Evolutionary conservation across 73 alveolate genomes (phyloP).

Genomic region (Symbiodinium natans): DNA sequence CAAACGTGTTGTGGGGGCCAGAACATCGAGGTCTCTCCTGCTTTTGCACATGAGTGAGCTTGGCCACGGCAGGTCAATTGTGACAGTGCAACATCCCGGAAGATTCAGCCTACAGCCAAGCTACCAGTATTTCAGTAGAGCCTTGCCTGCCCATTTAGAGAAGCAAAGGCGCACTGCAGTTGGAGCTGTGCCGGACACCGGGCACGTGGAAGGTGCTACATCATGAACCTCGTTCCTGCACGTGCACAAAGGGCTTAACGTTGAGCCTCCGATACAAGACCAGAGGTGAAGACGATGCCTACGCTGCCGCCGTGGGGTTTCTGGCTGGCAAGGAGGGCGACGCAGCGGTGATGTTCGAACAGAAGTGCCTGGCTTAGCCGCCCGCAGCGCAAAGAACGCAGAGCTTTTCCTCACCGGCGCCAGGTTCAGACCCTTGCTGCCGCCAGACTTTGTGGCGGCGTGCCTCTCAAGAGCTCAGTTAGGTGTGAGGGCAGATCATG

Average conservation of each 20-base stretch:
- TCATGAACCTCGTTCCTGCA: too few relatives aligned
- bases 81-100: constrained; percentile 69
- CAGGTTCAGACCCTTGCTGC: constrained; percentile 36
- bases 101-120: constrained; percentile 40
- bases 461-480: too few relatives aligned
- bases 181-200: constrained; percentile 37
- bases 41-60: too few relatives aligned
- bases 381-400: too few relatives aligned
- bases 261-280: too few relatives aligned
- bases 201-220: constrained; percentile 42
- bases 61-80: constrained; percentile 74
- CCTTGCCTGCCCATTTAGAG: too few relatives aligned
- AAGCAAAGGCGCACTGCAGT: constrained; percentile 60
- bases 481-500: too few relatives aligned
- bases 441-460: constrained; percentile 1
- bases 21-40: too few relatives aligned
- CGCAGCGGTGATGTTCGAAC: constrained; percentile 61
- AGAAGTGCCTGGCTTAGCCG: not conserved
- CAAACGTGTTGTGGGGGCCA: too few relatives aligned
- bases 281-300: constrained; percentile 76
- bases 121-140: too few relatives aligned
- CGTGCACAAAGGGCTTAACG: too few relatives aligned
- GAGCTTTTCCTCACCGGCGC: too few relatives aligned
- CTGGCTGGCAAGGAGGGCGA: constrained; percentile 50
- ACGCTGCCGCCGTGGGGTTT: constrained; percentile 60